Evolutionary conservation across 768 basidiomycete species (phyloP).

Genomic region (Rhizopogon vinicolor): DNA sequence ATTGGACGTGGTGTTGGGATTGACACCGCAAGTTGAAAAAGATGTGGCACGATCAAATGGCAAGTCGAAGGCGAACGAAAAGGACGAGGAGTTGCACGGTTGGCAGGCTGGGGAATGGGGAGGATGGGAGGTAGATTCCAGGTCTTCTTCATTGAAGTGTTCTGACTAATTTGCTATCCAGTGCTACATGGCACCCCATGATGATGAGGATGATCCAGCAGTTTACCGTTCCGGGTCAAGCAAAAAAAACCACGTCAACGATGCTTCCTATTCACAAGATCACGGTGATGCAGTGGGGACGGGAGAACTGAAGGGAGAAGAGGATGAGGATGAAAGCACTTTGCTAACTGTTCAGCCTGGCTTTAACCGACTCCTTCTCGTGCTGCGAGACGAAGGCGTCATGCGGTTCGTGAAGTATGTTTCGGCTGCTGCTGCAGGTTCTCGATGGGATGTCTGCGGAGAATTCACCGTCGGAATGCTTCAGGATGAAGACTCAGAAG

Average conservation of each 20-base stretch:
- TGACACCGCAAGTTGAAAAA: constrained; percentile 61
- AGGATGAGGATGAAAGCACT: constrained; percentile 72
- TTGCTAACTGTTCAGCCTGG: constrained; percentile 83
- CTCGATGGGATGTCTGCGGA: constrained; percentile 88
- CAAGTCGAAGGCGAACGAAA: constrained; percentile 28
- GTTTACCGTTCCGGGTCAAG: constrained; percentile 72
- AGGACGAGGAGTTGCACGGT: constrained; percentile 33
- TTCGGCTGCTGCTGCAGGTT: constrained; percentile 82
- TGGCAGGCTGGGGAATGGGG: constrained; percentile 82
- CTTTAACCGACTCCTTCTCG: constrained; percentile 85
- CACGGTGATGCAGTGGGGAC: constrained; percentile 14
- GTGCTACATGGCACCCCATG: constrained; percentile 95
- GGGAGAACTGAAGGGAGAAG: constrained; percentile 34
- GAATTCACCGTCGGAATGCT: constrained; percentile 91
- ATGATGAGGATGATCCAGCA: constrained; percentile 93
- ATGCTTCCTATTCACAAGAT: not conserved
- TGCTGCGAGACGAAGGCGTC: constrained; percentile 88
- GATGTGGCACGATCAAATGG: constrained; percentile 16
- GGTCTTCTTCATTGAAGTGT: not conserved
- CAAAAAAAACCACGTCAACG: constrained; percentile 25
- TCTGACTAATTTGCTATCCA: constrained; percentile 21
- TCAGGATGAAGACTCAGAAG: constrained; percentile 51
- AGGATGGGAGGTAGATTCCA: constrained; percentile 79
- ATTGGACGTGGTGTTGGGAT: constrained; percentile 80
- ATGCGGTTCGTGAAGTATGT: constrained; percentile 97